phyloP scores from a whole-genome alignment of 2,329 filamentous ascomycete genomes.

The Colletotrichum brevisporum region DNA sequence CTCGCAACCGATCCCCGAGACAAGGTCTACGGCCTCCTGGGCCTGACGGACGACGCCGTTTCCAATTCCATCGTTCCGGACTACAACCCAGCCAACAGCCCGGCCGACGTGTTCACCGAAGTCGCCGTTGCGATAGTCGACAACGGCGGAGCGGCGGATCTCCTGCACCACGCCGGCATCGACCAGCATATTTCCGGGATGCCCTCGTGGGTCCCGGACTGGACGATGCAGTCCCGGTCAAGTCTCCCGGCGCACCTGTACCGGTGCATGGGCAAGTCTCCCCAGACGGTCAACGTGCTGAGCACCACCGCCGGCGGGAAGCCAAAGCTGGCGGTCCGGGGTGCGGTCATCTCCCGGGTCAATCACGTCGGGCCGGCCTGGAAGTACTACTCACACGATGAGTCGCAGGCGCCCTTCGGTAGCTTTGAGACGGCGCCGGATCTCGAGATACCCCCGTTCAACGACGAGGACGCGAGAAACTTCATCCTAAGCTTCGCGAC shows the following conservation, averaged over 20 bases:
- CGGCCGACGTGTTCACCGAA: slow-evolving; percentile 7
- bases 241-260: slow-evolving; percentile 7
- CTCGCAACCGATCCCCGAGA: slow-evolving; percentile 18
- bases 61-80: slow-evolving; percentile 10
- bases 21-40: slow-evolving; percentile 27
- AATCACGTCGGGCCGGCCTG: slow-evolving; percentile 14
- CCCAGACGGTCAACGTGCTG: not conserved
- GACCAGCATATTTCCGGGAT: slow-evolving; percentile 6
- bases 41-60: slow-evolving; percentile 18
- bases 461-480: slow-evolving; percentile 27
- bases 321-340: slow-evolving; percentile 1
- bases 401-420: not conserved
- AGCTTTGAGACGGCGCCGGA: slow-evolving; percentile 8
- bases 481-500: slow-evolving; percentile 16
- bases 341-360: slow-evolving; percentile 1
- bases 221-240: slow-evolving; percentile 23
- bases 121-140: slow-evolving; percentile 6
- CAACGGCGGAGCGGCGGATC: not conserved
- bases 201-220: slow-evolving; percentile 30
- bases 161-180: slow-evolving; percentile 22
- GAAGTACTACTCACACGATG: slow-evolving; percentile 18
- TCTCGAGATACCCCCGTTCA: slow-evolving; percentile 8
- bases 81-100: not conserved
- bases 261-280: not conserved
- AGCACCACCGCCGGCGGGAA: fast-evolving